Base-by-base conservation (phyloP, 768 basidiomycete genomes). In the Psilocybe tampanensis region DNA sequence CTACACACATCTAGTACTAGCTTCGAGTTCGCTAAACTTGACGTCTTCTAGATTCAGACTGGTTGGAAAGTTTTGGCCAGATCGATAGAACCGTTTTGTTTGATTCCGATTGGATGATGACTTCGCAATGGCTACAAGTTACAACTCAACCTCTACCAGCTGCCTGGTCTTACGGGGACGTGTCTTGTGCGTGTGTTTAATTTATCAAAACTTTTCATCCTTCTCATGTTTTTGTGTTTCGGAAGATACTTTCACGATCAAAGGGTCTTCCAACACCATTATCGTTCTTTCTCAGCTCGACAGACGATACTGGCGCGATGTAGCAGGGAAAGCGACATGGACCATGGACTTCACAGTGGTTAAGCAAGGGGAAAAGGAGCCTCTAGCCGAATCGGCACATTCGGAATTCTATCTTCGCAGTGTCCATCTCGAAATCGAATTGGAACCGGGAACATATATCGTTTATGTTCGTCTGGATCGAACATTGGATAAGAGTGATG, bases 201-300 rank as follows among this genome's bases (percentile, higher is more conserved):
- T 23, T 3, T 32, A 22, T 43, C 29, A 42, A 23, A 24, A 23
- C 2, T 11, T 2, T 17, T 48, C 5, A 13, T 32, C 15, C 32
- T 24, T 33, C 15, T 12, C 39, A 44, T 43, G 54, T 36, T 24
- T 18, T 52, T 48, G 11, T 39, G 50, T 39, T 33, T 48, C 2
- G 34, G 9, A 23, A 84, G 83, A 80, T 64, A 79, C 76, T 0
- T 77, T 85, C 61, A 68, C 74, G 2, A 61, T 84, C 17, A 68
- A 77, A 2, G 66, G 71, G 6, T 63, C 70, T 0, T 72, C 82
- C 0, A 69, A 70, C 19, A 67, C 80, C 13, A 72, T 84, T n/a
- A 73, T 85, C 43, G 81, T 83, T 24, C 75, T 85, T 33, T 80
- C 81, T 12, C 81, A 82, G 60, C 60, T 80, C 23, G 82, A 85